phyloP scores from a whole-genome alignment of 202 grass and related monocot genomes.

The Dendrocalamus latiflorus region DNA sequence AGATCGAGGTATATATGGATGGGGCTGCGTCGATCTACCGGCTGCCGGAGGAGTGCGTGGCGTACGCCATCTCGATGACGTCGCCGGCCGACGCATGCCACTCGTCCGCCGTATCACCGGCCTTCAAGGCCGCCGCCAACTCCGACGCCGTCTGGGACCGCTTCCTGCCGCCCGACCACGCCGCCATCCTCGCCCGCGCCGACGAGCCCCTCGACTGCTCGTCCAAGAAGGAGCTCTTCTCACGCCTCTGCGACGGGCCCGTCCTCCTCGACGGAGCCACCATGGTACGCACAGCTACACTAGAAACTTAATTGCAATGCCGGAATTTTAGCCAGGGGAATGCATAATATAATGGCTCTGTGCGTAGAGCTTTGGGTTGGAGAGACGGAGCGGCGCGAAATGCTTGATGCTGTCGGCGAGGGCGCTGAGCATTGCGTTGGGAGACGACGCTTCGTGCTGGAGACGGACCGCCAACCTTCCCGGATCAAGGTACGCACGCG shows the following conservation, averaged over 20 bases:
- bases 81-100: constrained; percentile 55
- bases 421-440: constrained; percentile 61
- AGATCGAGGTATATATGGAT: neutral
- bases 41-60: constrained; percentile 65
- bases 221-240: constrained; percentile 75
- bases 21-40: constrained; percentile 13
- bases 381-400: constrained; percentile 52
- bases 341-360: neutral
- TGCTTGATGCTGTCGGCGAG: constrained; percentile 66
- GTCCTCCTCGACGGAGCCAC: constrained; percentile 68
- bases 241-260: constrained; percentile 48
- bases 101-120: constrained; percentile 50
- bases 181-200: constrained; percentile 46
- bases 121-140: constrained; percentile 53
- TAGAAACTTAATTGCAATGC: neutral
- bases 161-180: constrained; percentile 59
- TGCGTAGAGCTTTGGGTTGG: constrained; percentile 57
- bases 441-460: constrained; percentile 37
- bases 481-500: constrained; percentile 31
- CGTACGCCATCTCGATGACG: constrained; percentile 69
- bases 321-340: neutral
- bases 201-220: neutral
- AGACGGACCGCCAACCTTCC: constrained; percentile 27
- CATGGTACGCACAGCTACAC: constrained; percentile 34
- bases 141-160: constrained; percentile 67